A percentile compares a stretch with the other conserved stretches of the same genome.
Evolutionary conservation across 2,329 filamentous ascomycete species (phyloP).

Genomic region (Colletotrichum sublineola): DNA sequence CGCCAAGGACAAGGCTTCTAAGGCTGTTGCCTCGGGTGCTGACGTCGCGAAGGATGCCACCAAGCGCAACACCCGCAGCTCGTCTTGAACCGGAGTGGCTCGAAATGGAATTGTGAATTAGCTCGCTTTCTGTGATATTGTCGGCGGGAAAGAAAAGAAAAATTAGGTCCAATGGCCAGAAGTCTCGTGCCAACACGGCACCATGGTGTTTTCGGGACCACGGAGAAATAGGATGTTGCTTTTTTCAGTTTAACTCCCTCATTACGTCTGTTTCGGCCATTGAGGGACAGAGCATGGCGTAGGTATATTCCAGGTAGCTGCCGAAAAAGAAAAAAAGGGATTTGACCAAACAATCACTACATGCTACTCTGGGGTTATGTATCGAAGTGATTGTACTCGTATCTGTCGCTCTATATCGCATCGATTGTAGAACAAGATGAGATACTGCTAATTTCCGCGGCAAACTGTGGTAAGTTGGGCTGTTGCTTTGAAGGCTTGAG

Average conservation of each 20-base stretch:
- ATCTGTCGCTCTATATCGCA: neutral
- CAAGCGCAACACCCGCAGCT: slow-evolving; percentile 71
- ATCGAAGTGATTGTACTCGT: neutral
- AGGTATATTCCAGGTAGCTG: slow-evolving; percentile 37
- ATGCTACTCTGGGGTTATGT: neutral
- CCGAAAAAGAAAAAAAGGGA: slow-evolving; percentile 23
- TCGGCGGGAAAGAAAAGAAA: slow-evolving; percentile 15
- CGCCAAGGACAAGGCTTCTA: slow-evolving; percentile 79
- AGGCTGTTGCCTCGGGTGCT: slow-evolving; percentile 71
- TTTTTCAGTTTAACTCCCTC: slow-evolving; percentile 38
- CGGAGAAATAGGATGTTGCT: slow-evolving; percentile 29
- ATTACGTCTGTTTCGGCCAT: slow-evolving; percentile 37
- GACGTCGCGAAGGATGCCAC: slow-evolving; percentile 82
- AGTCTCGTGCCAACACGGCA: slow-evolving; percentile 24
- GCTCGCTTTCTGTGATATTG: slow-evolving; percentile 33
- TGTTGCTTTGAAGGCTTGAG: slow-evolving; percentile 5
- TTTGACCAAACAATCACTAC: slow-evolving; percentile 15
- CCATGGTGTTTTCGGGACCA: slow-evolving; percentile 15
- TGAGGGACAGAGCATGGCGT: slow-evolving; percentile 40
- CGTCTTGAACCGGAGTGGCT: slow-evolving; percentile 57
- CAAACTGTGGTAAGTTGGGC: neutral
- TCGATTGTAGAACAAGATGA: neutral
- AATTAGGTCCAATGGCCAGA: slow-evolving; percentile 1
- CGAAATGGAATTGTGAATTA: slow-evolving; percentile 31
- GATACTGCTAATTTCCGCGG: slow-evolving; percentile 1